Evolutionary conservation across 2,329 filamentous ascomycete species (phyloP), one percentile per base, ranked within the genome.

Genomic region (Lecanicillium sp.): DNA sequence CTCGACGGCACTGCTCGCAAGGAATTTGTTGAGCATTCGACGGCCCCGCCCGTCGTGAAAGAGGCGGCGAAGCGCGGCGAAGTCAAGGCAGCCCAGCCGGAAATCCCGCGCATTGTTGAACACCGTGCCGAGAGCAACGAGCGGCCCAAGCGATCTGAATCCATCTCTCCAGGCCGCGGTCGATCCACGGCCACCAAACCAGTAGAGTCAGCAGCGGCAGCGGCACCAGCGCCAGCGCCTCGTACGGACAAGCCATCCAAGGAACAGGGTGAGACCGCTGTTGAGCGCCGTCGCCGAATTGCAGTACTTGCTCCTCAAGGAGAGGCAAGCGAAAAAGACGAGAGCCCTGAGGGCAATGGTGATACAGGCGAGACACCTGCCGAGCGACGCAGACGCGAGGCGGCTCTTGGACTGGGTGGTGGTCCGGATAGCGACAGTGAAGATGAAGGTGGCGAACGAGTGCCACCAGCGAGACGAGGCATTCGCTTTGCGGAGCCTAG

Each of bases 331-430:
- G 52, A 52, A 4, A 52, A 53, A 3, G 20, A n/a, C 13, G 32
- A 1, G 16, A 28, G 11, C 3, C 29, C 5, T 14, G 12, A 7
- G 16, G 11, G 15, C 19, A 20, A 6, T 4, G 52, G 50, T 3
- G 64, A 68, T n/a, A 66, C 65, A 25, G 68, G 63, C 25, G 85
- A 89, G 60, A 88, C 83, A 0, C 80, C 83, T 0, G 85, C 84
- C 0, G 85, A 90, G 58, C 70, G 81, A 41, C 72, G 83, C 29
- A 69, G 85, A 38, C 74, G 85, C 49, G 78, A 87, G 50, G 83
- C 83, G 1, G 85, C 85, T 1, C 63, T 90, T 2, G 83, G 84
- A 9, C 66, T 83, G 44, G 60, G 57, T 7, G 58, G 56, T 3
- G 60, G 55, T 0, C 65, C 64, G 14, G 66, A 68, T 39, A 74